Evolutionary conservation across 805 yeast species (phyloP).

Genomic region (Trichomonascus vanleenenianus): DNA sequence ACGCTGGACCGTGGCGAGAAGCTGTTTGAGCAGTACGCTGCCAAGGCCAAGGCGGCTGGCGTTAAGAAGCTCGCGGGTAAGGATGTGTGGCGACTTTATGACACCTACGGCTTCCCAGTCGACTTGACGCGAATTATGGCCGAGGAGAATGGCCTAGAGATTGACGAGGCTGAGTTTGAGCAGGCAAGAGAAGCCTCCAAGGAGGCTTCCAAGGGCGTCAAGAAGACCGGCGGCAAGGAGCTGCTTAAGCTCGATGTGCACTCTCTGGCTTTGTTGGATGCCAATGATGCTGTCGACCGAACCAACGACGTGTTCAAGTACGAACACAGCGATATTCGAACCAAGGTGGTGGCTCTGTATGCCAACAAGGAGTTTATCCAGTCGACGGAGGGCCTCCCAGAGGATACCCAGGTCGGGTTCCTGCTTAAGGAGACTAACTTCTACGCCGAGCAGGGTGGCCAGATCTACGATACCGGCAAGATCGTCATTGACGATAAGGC

Average conservation of each 20-base stretch:
- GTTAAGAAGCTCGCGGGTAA: slow-evolving; percentile 77
- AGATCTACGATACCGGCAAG: slow-evolving; percentile 92
- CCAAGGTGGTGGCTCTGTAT: slow-evolving; percentile 65
- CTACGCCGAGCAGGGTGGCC: slow-evolving; percentile 99
- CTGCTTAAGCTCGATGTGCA: slow-evolving; percentile 86
- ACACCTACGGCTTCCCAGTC: slow-evolving; percentile 98
- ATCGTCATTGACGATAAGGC: slow-evolving; percentile 79
- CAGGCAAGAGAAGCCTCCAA: slow-evolving; percentile 80
- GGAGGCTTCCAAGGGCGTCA: slow-evolving; percentile 92
- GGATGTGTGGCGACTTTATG: slow-evolving; percentile 98
- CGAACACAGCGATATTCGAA: slow-evolving; percentile 55
- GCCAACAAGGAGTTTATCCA: slow-evolving; percentile 52
- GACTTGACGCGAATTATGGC: slow-evolving; percentile 98
- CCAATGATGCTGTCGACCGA: slow-evolving; percentile 52
- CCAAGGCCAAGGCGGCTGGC: slow-evolving; percentile 66
- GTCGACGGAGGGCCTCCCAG: slow-evolving; percentile 28
- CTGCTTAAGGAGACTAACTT: slow-evolving; percentile 85
- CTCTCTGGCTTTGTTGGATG: slow-evolving; percentile 61
- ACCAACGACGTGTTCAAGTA: slow-evolving; percentile 82
- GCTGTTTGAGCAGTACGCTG: slow-evolving; percentile 88
- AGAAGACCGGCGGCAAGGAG: slow-evolving; percentile 47
- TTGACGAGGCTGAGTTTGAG: slow-evolving; percentile 89
- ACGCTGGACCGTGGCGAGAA: slow-evolving; percentile 98
- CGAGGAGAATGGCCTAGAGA: slow-evolving; percentile 88
- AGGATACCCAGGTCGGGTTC: slow-evolving; percentile 61